A percentile compares a stretch with the other conserved stretches of the same genome.
Conservation (phyloP, 495 filamentous ascomycete species). For the Tirmania nivea region DNA sequence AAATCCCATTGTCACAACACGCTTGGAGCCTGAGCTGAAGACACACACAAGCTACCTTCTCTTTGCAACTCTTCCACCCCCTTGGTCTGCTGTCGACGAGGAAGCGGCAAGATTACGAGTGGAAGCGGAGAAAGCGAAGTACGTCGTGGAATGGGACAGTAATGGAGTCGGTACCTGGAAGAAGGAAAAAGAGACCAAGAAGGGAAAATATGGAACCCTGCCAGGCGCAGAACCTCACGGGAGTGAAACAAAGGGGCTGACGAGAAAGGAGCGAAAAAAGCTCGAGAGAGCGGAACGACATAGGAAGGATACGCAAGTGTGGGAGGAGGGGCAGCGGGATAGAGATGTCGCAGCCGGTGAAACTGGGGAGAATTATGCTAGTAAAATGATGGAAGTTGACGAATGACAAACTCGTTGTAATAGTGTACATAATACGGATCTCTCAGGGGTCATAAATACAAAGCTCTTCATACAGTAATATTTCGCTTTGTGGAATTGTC, state of each 20-base stretch:
- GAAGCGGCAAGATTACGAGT: slow-evolving; percentile 32
- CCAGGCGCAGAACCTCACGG: background rate
- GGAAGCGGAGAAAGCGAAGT: slow-evolving; percentile 22
- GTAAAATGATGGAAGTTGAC: too few species aligned
- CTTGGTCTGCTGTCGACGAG: slow-evolving; percentile 73
- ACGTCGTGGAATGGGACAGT: slow-evolving; percentile 24
- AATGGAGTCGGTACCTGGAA: slow-evolving; percentile 33
- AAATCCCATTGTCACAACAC: slow-evolving; percentile 34
- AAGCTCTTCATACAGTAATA: too few species aligned
- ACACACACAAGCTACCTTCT: slow-evolving; percentile 88
- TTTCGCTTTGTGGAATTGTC: too few species aligned
- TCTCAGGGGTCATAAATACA: too few species aligned
- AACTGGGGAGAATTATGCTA: too few species aligned
- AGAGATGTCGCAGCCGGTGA: too few species aligned
- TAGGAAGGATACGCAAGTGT: background rate
- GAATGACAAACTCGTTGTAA: too few species aligned
- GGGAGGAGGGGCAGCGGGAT: background rate
- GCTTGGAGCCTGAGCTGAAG: slow-evolving; percentile 72
- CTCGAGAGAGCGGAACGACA: slow-evolving; percentile 11
- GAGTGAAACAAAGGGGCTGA: slow-evolving; percentile 19
- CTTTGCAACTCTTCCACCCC: slow-evolving; percentile 70
- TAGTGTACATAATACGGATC: too few species aligned
- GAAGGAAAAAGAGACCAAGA: slow-evolving; percentile 23
- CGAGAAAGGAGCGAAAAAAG: slow-evolving; percentile 13
- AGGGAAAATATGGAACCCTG: slow-evolving; percentile 20